These are phyloP conservation scores for Ogataea dorogensis DNA, from an alignment of 805 yeast species.

Conservation along the genomic window DNA sequence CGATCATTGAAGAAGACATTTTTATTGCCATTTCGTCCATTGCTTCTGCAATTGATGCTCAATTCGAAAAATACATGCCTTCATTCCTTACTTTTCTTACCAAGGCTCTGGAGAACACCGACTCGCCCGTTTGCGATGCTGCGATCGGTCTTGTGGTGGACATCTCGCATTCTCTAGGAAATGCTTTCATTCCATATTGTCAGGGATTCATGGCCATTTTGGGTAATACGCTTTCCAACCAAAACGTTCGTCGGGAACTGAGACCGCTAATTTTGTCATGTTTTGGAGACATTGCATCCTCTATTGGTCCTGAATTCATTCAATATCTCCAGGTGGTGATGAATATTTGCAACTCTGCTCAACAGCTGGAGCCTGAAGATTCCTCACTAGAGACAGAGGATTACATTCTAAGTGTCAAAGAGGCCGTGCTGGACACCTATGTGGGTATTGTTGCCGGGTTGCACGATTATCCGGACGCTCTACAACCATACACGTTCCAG, in stretches of 20 bases:
- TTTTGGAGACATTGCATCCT: conserved; percentile 93
- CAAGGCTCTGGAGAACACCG: conserved; percentile 76
- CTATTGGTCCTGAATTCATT: conserved; percentile 73
- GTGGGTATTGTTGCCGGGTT: conserved; percentile 95
- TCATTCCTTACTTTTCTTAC: conserved; percentile 81
- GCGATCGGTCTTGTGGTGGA: conserved; percentile 96
- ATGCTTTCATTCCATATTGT: conserved; percentile 67
- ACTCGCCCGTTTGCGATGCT: conserved; percentile 78
- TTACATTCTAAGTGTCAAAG: conserved; percentile 68
- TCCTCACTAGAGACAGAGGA: conserved; percentile 72
- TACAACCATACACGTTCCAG: conserved; percentile 63
- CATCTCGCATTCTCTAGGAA: conserved; percentile 84
- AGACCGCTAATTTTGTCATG: conserved; percentile 88
- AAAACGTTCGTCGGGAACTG: conserved; percentile 71
- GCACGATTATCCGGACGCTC: conserved; percentile 60
- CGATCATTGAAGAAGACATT: conserved; percentile 86
- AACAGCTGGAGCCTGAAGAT: conserved; percentile 61
- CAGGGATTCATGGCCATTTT: conserved; percentile 80
- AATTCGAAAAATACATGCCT: conserved; percentile 73
- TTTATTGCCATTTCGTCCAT: conserved; percentile 89
- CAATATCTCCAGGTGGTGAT: conserved; percentile 79
- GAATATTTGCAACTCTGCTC: conserved; percentile 70
- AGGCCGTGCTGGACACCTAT: conserved; percentile 91
- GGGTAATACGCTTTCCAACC: conserved; percentile 67
- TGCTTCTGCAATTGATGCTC: conserved; percentile 72